Percentiles rank a stretch among this genome's conserved stretches.
Evolutionary conservation across 257 asterid genomes (phyloP).

Genomic region (Nicotiana otophora): DNA sequence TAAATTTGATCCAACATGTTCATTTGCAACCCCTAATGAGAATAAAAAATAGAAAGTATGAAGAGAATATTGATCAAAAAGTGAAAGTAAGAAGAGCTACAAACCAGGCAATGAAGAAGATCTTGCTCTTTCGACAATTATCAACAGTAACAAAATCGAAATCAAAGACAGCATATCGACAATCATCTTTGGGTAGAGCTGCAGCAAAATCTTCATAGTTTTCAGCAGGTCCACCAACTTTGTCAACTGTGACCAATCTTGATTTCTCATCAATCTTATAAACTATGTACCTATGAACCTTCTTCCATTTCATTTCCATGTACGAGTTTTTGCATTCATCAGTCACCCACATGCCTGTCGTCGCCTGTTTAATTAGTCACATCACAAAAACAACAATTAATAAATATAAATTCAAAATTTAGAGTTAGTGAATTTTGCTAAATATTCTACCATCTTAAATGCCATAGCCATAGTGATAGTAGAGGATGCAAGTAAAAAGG

Average conservation of each 20-base stretch:
- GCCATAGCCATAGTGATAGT: conserved; percentile 67
- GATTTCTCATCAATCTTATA: conserved; percentile 80
- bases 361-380: conserved; percentile 32
- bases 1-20: background rate
- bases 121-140: conserved; percentile 88
- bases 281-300: conserved; percentile 68
- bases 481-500: conserved; percentile 8
- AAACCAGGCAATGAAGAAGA: conserved; percentile 93
- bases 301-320: conserved; percentile 96
- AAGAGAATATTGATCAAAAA: background rate
- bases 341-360: conserved; percentile 82
- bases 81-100: background rate
- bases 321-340: conserved; percentile 81
- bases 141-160: conserved; percentile 86
- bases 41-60: background rate
- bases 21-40: background rate
- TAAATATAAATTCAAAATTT: background rate
- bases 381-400: background rate
- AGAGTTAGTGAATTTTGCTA: no score
- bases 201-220: conserved; percentile 70
- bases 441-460: conserved; percentile 64
- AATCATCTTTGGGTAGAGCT: conserved; percentile 75
- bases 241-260: conserved; percentile 60
- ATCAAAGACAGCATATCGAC: conserved; percentile 85
- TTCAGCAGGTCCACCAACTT: conserved; percentile 70